Percentiles rank a stretch among this genome's conserved stretches.
phyloP scores from a whole-genome alignment of 2,329 filamentous ascomycete genomes.

The Endocalyx cinctus region DNA sequence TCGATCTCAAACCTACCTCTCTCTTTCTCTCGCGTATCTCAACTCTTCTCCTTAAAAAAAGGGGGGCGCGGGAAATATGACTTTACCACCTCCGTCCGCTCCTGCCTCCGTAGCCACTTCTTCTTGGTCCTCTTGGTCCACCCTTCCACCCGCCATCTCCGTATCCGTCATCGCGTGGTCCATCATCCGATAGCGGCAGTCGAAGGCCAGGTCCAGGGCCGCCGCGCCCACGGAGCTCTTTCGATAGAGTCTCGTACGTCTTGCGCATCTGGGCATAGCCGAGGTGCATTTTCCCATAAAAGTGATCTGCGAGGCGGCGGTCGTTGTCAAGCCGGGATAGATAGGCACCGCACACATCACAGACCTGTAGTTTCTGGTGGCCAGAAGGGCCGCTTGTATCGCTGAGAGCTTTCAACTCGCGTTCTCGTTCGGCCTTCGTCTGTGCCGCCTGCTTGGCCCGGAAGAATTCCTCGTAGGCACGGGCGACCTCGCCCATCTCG shows the following conservation, averaged over 20 bases:
- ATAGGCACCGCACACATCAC: slow-evolving; percentile 96
- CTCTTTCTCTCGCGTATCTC: too few species aligned
- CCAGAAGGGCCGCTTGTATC: slow-evolving; percentile 91
- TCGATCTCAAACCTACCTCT: too few species aligned
- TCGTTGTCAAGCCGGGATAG: slow-evolving; percentile 91
- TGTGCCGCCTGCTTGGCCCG: slow-evolving; percentile 76
- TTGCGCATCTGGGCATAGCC: slow-evolving; percentile 98
- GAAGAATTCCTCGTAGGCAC: slow-evolving; percentile 83
- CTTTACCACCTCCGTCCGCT: slow-evolving; percentile 34
- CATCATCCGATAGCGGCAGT: slow-evolving; percentile 37
- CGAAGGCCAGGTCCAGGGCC: slow-evolving; percentile 46
- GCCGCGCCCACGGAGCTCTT: slow-evolving; percentile 74
- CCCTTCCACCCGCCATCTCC: slow-evolving; percentile 38
- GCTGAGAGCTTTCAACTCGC: slow-evolving; percentile 82
- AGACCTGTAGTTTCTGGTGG: slow-evolving; percentile 97
- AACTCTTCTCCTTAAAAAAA: too few species aligned
- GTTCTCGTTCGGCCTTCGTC: slow-evolving; percentile 77
- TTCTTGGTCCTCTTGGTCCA: slow-evolving; percentile 46
- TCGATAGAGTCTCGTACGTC: slow-evolving; percentile 80
- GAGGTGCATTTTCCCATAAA: slow-evolving; percentile 99
- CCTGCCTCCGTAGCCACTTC: slow-evolving; percentile 47
- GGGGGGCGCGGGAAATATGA: too few species aligned
- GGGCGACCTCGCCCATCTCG: slow-evolving; percentile 73
- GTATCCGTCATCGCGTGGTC: slow-evolving; percentile 45
- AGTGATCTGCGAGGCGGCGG: slow-evolving; percentile 88